Conservation (phyloP, 257 asterid genomes). For the Fraxinus americana region DNA sequence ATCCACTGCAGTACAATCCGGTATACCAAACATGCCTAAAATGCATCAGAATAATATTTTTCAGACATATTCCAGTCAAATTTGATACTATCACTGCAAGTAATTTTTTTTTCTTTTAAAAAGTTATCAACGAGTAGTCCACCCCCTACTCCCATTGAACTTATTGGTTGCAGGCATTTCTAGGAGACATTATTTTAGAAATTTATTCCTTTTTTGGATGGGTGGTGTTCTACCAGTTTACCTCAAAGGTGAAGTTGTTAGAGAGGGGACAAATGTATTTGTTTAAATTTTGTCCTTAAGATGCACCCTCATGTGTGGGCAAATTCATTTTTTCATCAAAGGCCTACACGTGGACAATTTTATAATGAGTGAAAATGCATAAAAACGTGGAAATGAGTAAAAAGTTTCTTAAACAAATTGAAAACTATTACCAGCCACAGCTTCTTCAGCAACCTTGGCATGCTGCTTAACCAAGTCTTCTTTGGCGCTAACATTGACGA, state of each 20-base stretch:
- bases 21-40: neutral
- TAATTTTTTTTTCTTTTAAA: too few relatives aligned
- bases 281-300: neutral
- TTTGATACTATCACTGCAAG: neutral
- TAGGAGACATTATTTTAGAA: neutral
- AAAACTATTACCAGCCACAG: slow-evolving; percentile 65
- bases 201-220: neutral
- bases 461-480: slow-evolving; percentile 87
- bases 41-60: neutral
- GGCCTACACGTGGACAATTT: neutral
- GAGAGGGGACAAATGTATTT: neutral
- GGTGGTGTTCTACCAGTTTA: neutral
- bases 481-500: slow-evolving; percentile 70
- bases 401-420: neutral
- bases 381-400: neutral
- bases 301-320: neutral
- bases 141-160: neutral
- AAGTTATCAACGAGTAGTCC: neutral
- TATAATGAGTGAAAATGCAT: neutral
- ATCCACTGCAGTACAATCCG: neutral
- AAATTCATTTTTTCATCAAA: neutral
- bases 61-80: neutral
- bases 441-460: slow-evolving; percentile 86
- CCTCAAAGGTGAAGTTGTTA: neutral
- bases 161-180: neutral